phyloP scores from a whole-genome alignment of 306 rosid species.

The Castanea crenata region DNA sequence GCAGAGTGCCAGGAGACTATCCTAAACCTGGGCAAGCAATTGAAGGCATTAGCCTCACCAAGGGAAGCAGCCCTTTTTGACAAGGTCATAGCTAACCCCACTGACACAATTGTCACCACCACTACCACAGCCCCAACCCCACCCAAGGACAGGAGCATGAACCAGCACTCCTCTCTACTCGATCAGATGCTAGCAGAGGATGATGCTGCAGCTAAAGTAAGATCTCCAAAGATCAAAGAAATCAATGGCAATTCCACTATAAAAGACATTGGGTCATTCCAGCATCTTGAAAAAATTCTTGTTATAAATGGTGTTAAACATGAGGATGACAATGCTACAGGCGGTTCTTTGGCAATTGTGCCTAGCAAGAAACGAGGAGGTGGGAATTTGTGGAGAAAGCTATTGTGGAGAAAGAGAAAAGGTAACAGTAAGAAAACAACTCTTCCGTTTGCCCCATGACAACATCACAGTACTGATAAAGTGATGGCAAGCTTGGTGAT shows the following conservation, averaged over 20 bases:
- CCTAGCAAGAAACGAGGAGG: conserved; percentile 55
- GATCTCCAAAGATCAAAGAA: conserved; percentile 27
- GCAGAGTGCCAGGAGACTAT: conserved; percentile 98
- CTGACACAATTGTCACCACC: conserved; percentile 20
- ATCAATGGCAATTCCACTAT: conserved; percentile 31
- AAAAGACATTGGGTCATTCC: conserved; percentile 18
- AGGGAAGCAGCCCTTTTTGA: conserved; percentile 63
- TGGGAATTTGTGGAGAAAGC: conserved; percentile 57
- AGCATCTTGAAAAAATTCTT: conserved; percentile 38
- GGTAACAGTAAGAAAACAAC: conserved; percentile 44
- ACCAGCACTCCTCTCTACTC: conserved; percentile 54
- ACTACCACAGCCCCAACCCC: conserved; percentile 9
- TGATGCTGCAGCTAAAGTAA: conserved; percentile 23
- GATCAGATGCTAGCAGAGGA: conserved; percentile 84
- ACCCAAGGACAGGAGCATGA: conserved; percentile 25
- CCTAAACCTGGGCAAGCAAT: conserved; percentile 82
- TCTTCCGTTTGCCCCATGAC: conserved; percentile 35
- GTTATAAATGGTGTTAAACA: conserved; percentile 36
- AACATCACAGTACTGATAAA: conserved; percentile 13
- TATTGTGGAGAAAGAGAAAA: conserved; percentile 71
- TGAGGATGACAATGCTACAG: conserved; percentile 32
- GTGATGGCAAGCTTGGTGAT: conserved; percentile 17
- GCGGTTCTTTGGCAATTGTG: conserved; percentile 57
- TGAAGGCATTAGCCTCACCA: conserved; percentile 76
- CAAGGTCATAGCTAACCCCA: conserved; percentile 44